Conservation (phyloP, 257 asterid species). For the Handroanthus guayacan region DNA sequence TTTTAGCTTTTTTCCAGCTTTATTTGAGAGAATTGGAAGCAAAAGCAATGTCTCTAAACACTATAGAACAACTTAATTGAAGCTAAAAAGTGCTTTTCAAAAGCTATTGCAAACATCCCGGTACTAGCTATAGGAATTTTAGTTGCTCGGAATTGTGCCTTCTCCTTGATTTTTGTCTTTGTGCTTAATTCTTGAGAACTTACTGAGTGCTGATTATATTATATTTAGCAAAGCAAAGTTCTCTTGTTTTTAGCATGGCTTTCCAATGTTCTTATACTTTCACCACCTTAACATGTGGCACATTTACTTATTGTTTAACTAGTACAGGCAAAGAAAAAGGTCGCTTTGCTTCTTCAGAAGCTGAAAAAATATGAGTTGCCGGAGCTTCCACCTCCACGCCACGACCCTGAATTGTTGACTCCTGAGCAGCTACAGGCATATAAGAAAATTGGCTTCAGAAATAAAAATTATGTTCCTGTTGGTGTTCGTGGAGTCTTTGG, state of each 20-base stretch:
- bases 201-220: too few species aligned
- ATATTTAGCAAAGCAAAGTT: not conserved
- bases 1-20: too few species aligned
- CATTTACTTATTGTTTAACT: slow-evolving; percentile 38
- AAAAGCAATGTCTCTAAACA: too few species aligned
- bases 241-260: not conserved
- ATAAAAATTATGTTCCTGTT: slow-evolving; percentile 91
- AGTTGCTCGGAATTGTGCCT: too few species aligned
- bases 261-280: not conserved
- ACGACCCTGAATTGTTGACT: slow-evolving; percentile 94
- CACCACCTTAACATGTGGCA: slow-evolving; percentile 17
- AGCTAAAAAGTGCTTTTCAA: too few species aligned
- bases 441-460: slow-evolving; percentile 90
- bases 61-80: too few species aligned
- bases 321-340: slow-evolving; percentile 96
- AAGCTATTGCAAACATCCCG: too few species aligned
- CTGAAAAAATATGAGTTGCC: slow-evolving; percentile 95
- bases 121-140: too few species aligned
- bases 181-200: too few species aligned
- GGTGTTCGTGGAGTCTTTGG: slow-evolving; percentile 99
- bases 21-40: too few species aligned
- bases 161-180: too few species aligned
- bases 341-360: slow-evolving; percentile 93
- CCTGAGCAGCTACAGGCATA: slow-evolving; percentile 90
- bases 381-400: slow-evolving; percentile 91